phyloP scores from a whole-genome alignment of 371 early-diverging fungal species.

The Apophysomyces trapeziformis region DNA sequence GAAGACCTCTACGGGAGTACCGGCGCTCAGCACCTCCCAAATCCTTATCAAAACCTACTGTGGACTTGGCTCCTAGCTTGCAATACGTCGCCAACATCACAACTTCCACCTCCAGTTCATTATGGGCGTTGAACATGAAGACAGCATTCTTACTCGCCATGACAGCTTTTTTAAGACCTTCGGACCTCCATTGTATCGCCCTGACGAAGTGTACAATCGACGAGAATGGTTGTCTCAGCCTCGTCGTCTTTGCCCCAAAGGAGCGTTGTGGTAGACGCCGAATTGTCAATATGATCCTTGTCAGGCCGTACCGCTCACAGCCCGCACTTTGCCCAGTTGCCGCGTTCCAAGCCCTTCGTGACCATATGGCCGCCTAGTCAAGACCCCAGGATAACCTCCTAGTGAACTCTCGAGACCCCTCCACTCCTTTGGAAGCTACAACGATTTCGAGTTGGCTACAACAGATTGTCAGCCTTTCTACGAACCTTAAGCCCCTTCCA shows the following conservation, averaged over 20 bases:
- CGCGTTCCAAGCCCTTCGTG: not conserved
- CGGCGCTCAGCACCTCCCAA: slow-evolving; percentile 3
- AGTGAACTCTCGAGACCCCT: not conserved
- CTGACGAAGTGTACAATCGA: not conserved
- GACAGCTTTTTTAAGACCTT: slow-evolving; percentile 11
- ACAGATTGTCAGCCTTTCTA: not conserved
- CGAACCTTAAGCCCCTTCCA: slow-evolving; percentile 3
- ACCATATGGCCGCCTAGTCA: not conserved
- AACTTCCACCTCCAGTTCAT: not conserved
- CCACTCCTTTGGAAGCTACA: not conserved
- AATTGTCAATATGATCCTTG: slow-evolving; percentile 1
- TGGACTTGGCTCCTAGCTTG: slow-evolving; percentile 12
- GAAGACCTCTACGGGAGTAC: not conserved
- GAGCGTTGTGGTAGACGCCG: slow-evolving; percentile 4
- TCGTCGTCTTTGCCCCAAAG: slow-evolving; percentile 56
- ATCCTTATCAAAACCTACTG: not conserved
- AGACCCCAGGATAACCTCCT: not conserved
- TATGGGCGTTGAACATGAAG: not conserved
- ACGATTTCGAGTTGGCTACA: not conserved
- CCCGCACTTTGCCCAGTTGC: not conserved
- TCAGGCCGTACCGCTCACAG: not conserved
- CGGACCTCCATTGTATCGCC: slow-evolving; percentile 12
- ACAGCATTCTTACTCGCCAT: slow-evolving; percentile 13
- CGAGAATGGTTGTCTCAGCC: not conserved
- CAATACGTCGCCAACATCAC: not conserved